These are phyloP conservation scores for Eucalyptus regnans DNA, from an alignment of 345 rosid species.

Conservation along the genomic window DNA sequence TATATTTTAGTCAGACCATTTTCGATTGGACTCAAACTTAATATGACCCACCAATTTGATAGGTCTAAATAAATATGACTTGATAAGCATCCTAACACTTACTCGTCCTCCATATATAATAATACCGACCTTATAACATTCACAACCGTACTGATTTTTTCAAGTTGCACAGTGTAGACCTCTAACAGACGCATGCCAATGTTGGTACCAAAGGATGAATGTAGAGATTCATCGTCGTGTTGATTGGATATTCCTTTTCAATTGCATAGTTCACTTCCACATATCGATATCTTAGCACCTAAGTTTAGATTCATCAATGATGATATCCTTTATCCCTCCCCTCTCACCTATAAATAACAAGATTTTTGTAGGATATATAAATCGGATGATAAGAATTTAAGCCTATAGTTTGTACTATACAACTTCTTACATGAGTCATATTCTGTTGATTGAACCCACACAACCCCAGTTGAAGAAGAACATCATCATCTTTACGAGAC, in stretches of 20 bases:
- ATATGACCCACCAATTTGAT: too few species aligned
- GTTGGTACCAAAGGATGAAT: neutral
- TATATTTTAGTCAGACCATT: fast-evolving
- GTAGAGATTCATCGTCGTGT: neutral
- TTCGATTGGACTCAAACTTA: too few species aligned
- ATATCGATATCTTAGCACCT: neutral
- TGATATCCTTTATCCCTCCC: neutral
- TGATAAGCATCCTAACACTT: neutral
- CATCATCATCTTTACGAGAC: neutral
- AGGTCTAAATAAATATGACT: neutral
- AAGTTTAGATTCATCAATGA: neutral
- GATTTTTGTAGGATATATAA: neutral
- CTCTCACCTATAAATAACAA: neutral
- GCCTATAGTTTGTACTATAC: neutral
- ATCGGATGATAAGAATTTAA: neutral
- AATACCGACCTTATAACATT: neutral
- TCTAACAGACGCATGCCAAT: neutral
- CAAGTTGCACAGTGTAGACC: neutral
- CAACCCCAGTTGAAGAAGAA: neutral
- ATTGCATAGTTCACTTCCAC: neutral
- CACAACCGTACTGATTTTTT: neutral
- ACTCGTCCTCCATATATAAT: neutral
- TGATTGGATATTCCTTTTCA: neutral
- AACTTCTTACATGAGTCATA: neutral
- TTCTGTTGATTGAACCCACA: neutral